phyloP scores from a whole-genome alignment of 2,329 filamentous ascomycete species.

The Orbilia ellipsospora region DNA sequence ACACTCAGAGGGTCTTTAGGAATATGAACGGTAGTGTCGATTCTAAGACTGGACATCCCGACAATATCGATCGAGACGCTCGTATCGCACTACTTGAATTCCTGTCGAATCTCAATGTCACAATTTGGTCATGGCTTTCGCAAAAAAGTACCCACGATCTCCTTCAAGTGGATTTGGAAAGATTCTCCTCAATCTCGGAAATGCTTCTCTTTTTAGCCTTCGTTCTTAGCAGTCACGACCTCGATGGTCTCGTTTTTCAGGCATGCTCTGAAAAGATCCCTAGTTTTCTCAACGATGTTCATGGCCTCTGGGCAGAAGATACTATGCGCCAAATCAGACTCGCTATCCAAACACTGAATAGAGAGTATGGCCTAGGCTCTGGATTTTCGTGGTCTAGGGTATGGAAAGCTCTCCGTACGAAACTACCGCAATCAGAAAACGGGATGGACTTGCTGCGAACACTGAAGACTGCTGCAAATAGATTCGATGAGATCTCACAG shows the following conservation, averaged over 20 bases:
- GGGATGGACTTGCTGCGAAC: conserved; percentile 32
- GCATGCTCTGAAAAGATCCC: conserved; percentile 46
- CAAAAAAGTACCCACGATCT: not conserved
- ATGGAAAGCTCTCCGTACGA: conserved; percentile 35
- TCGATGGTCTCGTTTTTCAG: conserved; percentile 45
- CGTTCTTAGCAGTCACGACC: conserved; percentile 10
- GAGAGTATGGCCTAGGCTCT: conserved; percentile 42
- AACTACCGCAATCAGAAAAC: conserved; percentile 43
- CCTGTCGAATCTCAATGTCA: conserved; percentile 35
- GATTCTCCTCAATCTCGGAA: conserved; percentile 26
- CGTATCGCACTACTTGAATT: conserved; percentile 34
- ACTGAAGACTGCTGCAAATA: conserved; percentile 27
- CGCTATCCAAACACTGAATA: conserved; percentile 27
- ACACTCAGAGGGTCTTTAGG: conserved; percentile 10
- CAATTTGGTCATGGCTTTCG: conserved; percentile 44
- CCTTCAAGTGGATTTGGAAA: not conserved
- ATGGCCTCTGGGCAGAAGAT: conserved; percentile 18
- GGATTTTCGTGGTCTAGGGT: conserved; percentile 50
- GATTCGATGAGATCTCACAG: conserved; percentile 34
- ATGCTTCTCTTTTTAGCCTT: conserved; percentile 34
- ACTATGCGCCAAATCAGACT: conserved; percentile 25
- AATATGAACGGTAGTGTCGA: not conserved
- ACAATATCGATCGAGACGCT: conserved; percentile 32
- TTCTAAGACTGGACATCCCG: conserved; percentile 19
- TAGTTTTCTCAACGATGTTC: conserved; percentile 14